Conservation (phyloP, 2,329 filamentous ascomycete species). For the Pestalotiopsis sp. region DNA sequence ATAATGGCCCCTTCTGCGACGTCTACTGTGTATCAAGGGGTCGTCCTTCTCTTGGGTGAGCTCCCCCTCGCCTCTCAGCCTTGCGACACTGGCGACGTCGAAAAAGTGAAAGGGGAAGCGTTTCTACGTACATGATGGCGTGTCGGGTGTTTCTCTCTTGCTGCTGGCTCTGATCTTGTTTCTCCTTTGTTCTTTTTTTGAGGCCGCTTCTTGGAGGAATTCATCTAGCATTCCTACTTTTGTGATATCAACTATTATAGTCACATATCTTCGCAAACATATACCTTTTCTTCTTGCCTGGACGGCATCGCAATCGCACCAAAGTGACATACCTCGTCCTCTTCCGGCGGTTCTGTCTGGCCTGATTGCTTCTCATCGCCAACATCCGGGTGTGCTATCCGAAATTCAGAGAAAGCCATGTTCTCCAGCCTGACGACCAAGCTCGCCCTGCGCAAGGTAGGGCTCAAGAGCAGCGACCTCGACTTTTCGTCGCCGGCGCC, state of each 20-base stretch:
- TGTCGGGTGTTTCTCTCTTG: background rate
- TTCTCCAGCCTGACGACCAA: constrained; percentile 60
- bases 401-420: constrained; percentile 42
- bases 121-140: background rate
- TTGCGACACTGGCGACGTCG: background rate
- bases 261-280: background rate
- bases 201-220: background rate
- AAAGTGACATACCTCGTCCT: background rate
- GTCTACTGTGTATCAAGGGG: constrained; percentile 9
- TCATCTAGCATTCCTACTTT: background rate
- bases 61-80: background rate
- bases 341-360: background rate
- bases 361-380: background rate
- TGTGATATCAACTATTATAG: background rate
- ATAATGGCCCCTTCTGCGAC: constrained; percentile 4
- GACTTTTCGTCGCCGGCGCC: constrained; percentile 39
- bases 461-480: constrained; percentile 54
- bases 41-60: background rate
- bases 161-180: background rate
- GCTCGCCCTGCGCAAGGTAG: constrained; percentile 59
- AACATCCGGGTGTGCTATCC: background rate
- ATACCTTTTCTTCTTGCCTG: background rate
- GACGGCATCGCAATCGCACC: background rate
- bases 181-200: background rate
- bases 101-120: background rate